Evolutionary conservation across 768 basidiomycete genomes (phyloP), one percentile per base, ranked within the genome.

Genomic region (Mycena kentingensis): DNA sequence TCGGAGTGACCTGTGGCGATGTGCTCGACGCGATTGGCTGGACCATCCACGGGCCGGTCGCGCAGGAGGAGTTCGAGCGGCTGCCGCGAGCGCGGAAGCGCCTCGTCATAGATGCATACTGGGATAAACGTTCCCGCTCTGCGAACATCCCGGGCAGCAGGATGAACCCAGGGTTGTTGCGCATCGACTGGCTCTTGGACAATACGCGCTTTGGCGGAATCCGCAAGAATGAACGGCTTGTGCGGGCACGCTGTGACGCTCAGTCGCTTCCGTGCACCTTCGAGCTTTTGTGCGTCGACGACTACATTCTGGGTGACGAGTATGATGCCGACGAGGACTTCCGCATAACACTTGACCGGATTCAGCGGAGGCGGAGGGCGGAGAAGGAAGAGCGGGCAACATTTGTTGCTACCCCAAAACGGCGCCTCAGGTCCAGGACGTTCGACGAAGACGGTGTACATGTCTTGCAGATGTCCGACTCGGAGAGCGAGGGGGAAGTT

Each of bases 1-100:
- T 75, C 26, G 87, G 85, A n/a, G 80, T 88, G 19, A 85, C 84
- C 2, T 88, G 87, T 53, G 83, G 81, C 5, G 86, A 88, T 51
- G 71, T 88, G 39, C 66, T 88, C 42, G 82, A 86, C 50, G 67
- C 70, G 3, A 69, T 91, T 44, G 74, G 77, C 37, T 60, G 67
- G 1, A 75, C 76, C 58, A 63, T 91, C 68, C 71, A 79, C 51
- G 73, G 69, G 18, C 74, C 82, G 38, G 71, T 83, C 3, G 69
- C 71, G 15, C 77, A 76, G 61, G 65, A 68, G 18, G 86, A 90
- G 53, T 87, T 75, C 62, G 74, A 80, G 4, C 53, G 59, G 3
- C 65, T 83, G 4, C 27, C 73, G 0, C 31, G 52, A 3, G 46
- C 35, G n/a, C 70, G 68, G 13, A 73, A 79, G 54, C 71, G 71